Evolutionary conservation across 2,329 filamentous ascomycete genomes (phyloP), one percentile per base, ranked within the genome.

Genomic region (Dissoconium aciculare): DNA sequence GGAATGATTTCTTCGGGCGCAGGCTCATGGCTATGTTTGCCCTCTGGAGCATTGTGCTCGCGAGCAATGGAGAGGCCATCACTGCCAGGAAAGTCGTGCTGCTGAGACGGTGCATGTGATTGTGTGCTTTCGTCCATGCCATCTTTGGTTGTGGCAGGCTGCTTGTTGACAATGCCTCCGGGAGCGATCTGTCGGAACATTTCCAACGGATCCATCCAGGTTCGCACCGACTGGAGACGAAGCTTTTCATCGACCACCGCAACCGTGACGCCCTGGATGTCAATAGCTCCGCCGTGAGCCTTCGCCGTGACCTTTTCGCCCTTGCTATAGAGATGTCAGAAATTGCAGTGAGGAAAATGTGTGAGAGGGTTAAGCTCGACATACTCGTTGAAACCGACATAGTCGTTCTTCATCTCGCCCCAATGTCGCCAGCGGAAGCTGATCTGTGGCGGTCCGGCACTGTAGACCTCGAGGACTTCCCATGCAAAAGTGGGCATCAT

Each of bases 401-500:
- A 78, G 45, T 78, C 73, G 37, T 66, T 68, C 56, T 68, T 69
- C 67, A 78, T 77, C 4, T 57, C 52, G 0, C 73, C 74, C 74
- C 74, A 78, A 49, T 78, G 74, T 4, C 74, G 59, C 74, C 74
- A 78, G 42, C 67, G 63, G 50, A 78, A 76, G 2, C 63, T 59
- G 19, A 77, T 71, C 9, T 59, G 58, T 2, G 74, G 74, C 14
- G 72, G 72, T 0, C 70, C 73, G n/a, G n/a, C n/a, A 37, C 66
- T 69, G 47, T 75, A 78, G 2, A 78, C 71, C 49, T 78, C 74
- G 11, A 75, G 49, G 1, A 78, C 72, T 53, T 78, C 74, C 72
- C 74, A 79, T 0, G 73, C 74, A 51, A 79, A 78, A 0, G 65
- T 71, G 0, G 74, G 74, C 73, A 79, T 78, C 72, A 78, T 78